These are phyloP conservation scores for Plasmodium ovale DNA, from an alignment of 169 alveolate species.

Conservation along the genomic window DNA sequence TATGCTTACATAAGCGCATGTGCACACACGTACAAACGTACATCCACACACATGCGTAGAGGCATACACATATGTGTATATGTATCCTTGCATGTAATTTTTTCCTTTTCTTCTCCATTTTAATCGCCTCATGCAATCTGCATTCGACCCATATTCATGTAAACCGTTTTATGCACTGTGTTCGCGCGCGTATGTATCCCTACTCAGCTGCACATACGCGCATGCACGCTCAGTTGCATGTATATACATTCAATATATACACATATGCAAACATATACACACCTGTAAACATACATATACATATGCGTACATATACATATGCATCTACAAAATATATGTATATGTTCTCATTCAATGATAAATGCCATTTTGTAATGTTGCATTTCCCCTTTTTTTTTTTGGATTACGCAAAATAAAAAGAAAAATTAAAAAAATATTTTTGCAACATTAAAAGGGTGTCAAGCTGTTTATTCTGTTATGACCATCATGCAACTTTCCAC, in stretches of 20 bases:
- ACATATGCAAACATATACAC: too few relatives aligned
- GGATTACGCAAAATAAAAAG: neutral
- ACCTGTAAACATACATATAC: too few relatives aligned
- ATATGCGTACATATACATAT: too few relatives aligned
- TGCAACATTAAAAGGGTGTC: neutral
- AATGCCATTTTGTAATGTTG: neutral
- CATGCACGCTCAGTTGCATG: too few relatives aligned
- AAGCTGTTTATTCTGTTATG: neutral
- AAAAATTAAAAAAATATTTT: neutral
- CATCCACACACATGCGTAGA: neutral
- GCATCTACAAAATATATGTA: too few relatives aligned
- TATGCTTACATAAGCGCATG: neutral
- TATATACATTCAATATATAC: too few relatives aligned
- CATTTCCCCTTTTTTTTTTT: neutral
- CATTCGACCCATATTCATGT: too few relatives aligned
- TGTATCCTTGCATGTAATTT: neutral
- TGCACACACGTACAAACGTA: neutral
- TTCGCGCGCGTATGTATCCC: neutral
- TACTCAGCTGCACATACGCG: too few relatives aligned
- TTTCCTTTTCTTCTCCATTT: too few relatives aligned
- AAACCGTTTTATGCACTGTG: neutral
- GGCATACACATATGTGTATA: neutral
- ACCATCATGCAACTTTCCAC: neutral
- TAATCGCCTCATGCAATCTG: too few relatives aligned
- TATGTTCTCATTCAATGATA: too few relatives aligned